Percentiles rank a stretch among this genome's conserved stretches.
These are phyloP conservation scores for Phytophthora boehmeriae DNA, from an alignment of 352 stramenopile genomes.

Conservation along the genomic window DNA sequence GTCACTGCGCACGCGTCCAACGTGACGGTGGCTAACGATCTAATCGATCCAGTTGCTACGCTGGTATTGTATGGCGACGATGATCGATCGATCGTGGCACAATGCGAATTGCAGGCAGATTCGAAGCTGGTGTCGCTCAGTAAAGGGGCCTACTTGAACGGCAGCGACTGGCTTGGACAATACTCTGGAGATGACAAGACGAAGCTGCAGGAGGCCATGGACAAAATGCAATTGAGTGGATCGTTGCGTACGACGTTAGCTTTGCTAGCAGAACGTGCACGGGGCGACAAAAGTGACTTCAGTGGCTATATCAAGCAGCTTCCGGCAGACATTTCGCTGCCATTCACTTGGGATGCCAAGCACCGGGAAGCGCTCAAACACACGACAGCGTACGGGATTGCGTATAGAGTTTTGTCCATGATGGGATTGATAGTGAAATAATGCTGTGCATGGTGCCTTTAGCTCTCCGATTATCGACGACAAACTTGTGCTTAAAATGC, in stretches of 20 bases:
- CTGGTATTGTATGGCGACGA: slow-evolving; percentile 29
- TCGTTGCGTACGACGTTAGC: slow-evolving; percentile 53
- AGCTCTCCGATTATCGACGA: slow-evolving; percentile 60
- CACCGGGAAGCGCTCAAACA: slow-evolving; percentile 42
- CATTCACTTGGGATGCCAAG: slow-evolving; percentile 46
- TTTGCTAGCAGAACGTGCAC: slow-evolving; percentile 50
- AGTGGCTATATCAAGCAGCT: slow-evolving; percentile 69
- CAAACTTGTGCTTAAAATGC: slow-evolving; percentile 61
- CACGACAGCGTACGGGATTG: slow-evolving; percentile 48
- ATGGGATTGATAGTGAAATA: not conserved
- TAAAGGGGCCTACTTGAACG: slow-evolving; percentile 50
- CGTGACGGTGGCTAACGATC: slow-evolving; percentile 36
- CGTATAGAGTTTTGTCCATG: not conserved
- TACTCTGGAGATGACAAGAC: slow-evolving; percentile 13
- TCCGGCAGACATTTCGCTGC: slow-evolving; percentile 48
- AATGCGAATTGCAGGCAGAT: slow-evolving; percentile 28
- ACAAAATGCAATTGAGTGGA: slow-evolving; percentile 42
- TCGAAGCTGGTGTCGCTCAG: slow-evolving; percentile 51
- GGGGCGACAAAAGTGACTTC: slow-evolving; percentile 46
- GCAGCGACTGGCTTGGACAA: slow-evolving; percentile 46
- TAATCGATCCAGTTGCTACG: slow-evolving; percentile 49
- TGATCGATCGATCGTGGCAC: slow-evolving; percentile 61
- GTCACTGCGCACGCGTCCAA: slow-evolving; percentile 34
- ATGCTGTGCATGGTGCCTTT: not conserved
- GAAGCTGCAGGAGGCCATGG: slow-evolving; percentile 35